Evolutionary conservation across 1,139 yeast species (phyloP).

Genomic region (Tardiomyces digboiensis): DNA sequence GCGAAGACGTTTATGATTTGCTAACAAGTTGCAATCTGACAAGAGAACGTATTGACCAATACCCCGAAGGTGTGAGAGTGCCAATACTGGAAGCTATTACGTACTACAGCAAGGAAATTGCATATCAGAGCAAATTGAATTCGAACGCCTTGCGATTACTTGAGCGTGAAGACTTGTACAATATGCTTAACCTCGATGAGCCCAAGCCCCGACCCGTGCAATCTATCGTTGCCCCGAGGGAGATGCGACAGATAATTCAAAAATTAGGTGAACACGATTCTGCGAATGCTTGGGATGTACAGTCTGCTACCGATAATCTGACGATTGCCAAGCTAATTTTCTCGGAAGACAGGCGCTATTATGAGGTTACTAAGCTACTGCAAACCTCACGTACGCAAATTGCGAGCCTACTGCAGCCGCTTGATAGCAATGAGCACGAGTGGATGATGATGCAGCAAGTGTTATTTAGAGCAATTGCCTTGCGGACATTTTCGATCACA

Average conservation of each 20-base stretch:
- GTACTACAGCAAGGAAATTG: constrained; percentile 46
- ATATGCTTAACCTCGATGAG: background rate
- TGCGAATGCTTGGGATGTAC: constrained; percentile 53
- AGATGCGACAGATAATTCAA: constrained; percentile 40
- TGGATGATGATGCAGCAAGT: constrained; percentile 49
- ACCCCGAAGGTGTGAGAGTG: constrained; percentile 60
- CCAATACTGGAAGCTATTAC: constrained; percentile 44
- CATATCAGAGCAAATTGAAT: constrained; percentile 16
- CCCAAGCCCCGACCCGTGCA: constrained; percentile 3
- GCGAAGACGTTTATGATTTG: constrained; percentile 24
- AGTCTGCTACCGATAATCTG: constrained; percentile 55
- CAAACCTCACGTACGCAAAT: constrained; percentile 60
- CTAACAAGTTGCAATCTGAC: constrained; percentile 49
- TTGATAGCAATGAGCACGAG: constrained; percentile 45
- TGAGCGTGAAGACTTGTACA: background rate
- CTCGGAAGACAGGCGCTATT: constrained; percentile 68
- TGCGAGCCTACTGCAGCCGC: constrained; percentile 30
- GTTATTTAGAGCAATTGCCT: constrained; percentile 52
- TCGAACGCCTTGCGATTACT: background rate
- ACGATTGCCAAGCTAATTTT: constrained; percentile 65
- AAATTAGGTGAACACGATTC: constrained; percentile 42
- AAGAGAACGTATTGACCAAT: constrained; percentile 49
- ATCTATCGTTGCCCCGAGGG: constrained; percentile 23
- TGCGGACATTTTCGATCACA: constrained; percentile 69
- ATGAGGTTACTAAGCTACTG: constrained; percentile 60